These are phyloP conservation scores for Danielia reshetovae DNA, from an alignment of 805 yeast species.

Conservation along the genomic window DNA sequence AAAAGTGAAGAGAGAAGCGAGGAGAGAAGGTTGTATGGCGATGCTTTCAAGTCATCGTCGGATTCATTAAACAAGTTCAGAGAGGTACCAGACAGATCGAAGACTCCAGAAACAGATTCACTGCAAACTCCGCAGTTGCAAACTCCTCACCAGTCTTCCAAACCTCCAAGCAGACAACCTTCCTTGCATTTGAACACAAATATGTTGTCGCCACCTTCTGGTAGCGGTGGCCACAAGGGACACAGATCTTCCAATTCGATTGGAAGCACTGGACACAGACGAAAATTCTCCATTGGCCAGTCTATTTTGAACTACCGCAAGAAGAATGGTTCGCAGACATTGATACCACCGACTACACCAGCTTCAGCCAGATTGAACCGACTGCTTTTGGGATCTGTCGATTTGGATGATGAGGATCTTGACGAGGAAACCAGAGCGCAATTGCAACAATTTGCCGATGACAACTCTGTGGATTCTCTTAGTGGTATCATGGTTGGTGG, in stretches of 20 bases:
- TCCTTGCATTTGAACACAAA: constrained; percentile 31
- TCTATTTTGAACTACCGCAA: constrained; percentile 49
- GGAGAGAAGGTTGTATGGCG: constrained; percentile 34
- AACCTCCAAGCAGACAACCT: constrained; percentile 35
- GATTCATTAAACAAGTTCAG: constrained; percentile 20
- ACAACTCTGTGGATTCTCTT: constrained; percentile 59
- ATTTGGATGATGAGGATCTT: constrained; percentile 24
- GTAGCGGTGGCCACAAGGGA: constrained; percentile 25
- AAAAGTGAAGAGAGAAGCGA: too few relatives aligned
- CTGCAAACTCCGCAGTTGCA: constrained; percentile 11
- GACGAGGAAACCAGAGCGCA: constrained; percentile 27
- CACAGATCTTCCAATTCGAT: constrained; percentile 39
- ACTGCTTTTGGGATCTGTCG: constrained; percentile 26
- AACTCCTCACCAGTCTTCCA: constrained; percentile 14
- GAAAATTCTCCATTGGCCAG: constrained; percentile 63
- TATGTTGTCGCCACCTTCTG: constrained; percentile 26
- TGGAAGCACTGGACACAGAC: constrained; percentile 42
- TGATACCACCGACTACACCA: constrained; percentile 55
- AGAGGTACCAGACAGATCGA: constrained; percentile 16
- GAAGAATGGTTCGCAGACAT: constrained; percentile 39
- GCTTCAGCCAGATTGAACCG: constrained; percentile 40
- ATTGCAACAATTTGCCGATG: constrained; percentile 33
- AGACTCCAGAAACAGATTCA: constrained; percentile 24
- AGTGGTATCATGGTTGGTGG: constrained; percentile 47
- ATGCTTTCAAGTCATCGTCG: constrained; percentile 37